phyloP scores from a whole-genome alignment of 2,329 filamentous ascomycete genomes.

The Colletotrichum truncatum region DNA sequence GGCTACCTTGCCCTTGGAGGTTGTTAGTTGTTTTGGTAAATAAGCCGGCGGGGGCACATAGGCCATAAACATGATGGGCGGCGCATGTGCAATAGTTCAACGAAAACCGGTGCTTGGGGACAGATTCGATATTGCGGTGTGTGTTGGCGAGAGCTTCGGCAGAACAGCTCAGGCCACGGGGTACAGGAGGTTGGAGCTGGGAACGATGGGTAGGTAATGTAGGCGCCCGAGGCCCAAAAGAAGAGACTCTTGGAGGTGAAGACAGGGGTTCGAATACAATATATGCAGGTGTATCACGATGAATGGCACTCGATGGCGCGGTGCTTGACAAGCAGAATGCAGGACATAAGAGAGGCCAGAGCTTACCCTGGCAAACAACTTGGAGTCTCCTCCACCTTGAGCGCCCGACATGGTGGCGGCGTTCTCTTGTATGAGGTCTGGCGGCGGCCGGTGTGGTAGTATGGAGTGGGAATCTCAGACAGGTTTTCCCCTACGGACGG shows the following conservation, averaged over 20 bases:
- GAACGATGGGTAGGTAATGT: neutral
- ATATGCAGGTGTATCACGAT: neutral
- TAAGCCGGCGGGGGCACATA: constrained; percentile 57
- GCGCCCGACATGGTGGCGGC: constrained; percentile 60
- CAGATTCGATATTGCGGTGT: neutral
- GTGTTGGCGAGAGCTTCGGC: neutral
- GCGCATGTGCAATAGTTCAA: constrained; percentile 7
- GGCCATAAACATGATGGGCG: constrained; percentile 61
- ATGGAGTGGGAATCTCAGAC: constrained; percentile 11
- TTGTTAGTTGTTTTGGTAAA: constrained; percentile 60
- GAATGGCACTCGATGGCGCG: neutral
- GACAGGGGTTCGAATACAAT: constrained; percentile 3
- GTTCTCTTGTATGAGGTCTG: neutral
- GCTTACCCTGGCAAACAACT: constrained; percentile 96
- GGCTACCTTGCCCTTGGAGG: constrained; percentile 93
- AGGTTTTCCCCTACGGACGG: neutral
- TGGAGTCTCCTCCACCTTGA: constrained; percentile 88
- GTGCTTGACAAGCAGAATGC: neutral
- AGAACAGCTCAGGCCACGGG: neutral
- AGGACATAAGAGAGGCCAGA: constrained; percentile 11
- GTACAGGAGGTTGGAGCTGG: neutral
- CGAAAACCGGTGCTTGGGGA: neutral
- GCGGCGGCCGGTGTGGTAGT: neutral
- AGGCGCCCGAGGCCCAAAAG: neutral
- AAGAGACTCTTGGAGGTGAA: neutral